Conservation (phyloP, 1,139 yeast genomes). For the Arxiozyma telluris region DNA sequence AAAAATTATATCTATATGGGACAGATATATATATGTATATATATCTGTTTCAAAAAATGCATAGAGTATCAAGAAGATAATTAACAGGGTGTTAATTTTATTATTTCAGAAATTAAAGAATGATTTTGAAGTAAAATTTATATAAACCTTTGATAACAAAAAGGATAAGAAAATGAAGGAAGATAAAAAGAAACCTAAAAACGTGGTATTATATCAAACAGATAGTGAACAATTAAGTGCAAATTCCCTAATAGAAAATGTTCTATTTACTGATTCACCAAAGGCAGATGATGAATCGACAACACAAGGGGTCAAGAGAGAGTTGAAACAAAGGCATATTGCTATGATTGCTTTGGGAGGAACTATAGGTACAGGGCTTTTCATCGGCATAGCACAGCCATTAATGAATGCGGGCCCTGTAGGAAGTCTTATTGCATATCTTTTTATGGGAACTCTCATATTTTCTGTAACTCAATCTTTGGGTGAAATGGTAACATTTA, state of each 20-base stretch:
- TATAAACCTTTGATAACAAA: neutral
- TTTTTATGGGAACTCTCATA: constrained; percentile 57
- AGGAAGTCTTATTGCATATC: constrained; percentile 52
- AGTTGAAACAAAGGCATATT: constrained; percentile 49
- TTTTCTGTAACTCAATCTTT: constrained; percentile 58
- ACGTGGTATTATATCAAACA: neutral
- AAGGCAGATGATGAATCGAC: neutral
- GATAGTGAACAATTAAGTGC: neutral
- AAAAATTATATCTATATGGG: neutral
- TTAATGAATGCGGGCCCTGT: constrained; percentile 60
- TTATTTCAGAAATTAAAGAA: neutral
- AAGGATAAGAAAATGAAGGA: neutral
- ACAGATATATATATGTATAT: neutral
- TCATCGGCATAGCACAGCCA: constrained; percentile 47
- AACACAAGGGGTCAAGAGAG: constrained; percentile 33
- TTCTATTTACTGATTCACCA: neutral
- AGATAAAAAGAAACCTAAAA: neutral
- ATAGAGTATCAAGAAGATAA: too few species aligned
- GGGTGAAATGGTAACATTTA: constrained; percentile 69
- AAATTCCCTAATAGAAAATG: neutral
- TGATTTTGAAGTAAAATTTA: neutral
- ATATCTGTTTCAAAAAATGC: neutral
- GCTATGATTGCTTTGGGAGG: constrained; percentile 62
- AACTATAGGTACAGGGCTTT: constrained; percentile 60
- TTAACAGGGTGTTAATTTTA: neutral